Evolutionary conservation across 352 stramenopile genomes (phyloP).

Genomic region (Pythium folliculosum): DNA sequence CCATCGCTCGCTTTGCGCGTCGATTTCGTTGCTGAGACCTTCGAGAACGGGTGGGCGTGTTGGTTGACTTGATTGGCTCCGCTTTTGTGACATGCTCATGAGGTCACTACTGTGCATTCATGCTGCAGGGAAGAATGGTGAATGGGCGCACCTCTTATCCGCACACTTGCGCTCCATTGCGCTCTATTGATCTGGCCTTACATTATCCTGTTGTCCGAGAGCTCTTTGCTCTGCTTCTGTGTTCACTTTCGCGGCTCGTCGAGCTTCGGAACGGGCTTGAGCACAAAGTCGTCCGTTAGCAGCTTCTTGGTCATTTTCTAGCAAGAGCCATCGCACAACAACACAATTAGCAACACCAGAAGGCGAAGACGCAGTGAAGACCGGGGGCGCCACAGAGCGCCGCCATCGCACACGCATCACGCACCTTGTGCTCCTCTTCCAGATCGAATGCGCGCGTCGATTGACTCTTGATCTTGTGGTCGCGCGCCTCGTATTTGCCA

Average conservation of each 20-base stretch:
- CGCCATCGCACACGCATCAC: background rate
- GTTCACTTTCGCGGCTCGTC: constrained; percentile 31
- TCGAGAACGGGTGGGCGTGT: background rate
- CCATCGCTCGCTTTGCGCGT: constrained; percentile 34
- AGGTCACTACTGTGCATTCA: background rate
- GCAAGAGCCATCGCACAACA: background rate
- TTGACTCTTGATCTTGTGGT: constrained; percentile 84
- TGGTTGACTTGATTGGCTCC: background rate
- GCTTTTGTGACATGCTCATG: constrained; percentile 11
- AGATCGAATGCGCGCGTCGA: constrained; percentile 79
- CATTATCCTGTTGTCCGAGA: background rate
- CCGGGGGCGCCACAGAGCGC: background rate
- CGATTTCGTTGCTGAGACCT: background rate
- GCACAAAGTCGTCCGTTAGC: constrained; percentile 77
- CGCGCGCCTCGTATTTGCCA: constrained; percentile 80
- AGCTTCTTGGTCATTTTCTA: constrained; percentile 89
- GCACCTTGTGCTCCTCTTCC: constrained; percentile 85
- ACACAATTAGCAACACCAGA: background rate
- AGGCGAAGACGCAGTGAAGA: background rate
- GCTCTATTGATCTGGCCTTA: constrained; percentile 6
- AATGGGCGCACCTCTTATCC: too few species aligned
- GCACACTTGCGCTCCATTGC: background rate
- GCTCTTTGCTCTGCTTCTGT: background rate
- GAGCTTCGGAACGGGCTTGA: constrained; percentile 73
- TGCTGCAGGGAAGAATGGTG: too few species aligned